Base-by-base conservation (phyloP, 2,329 filamentous ascomycete species). In the Aureobasidium zeae region DNA sequence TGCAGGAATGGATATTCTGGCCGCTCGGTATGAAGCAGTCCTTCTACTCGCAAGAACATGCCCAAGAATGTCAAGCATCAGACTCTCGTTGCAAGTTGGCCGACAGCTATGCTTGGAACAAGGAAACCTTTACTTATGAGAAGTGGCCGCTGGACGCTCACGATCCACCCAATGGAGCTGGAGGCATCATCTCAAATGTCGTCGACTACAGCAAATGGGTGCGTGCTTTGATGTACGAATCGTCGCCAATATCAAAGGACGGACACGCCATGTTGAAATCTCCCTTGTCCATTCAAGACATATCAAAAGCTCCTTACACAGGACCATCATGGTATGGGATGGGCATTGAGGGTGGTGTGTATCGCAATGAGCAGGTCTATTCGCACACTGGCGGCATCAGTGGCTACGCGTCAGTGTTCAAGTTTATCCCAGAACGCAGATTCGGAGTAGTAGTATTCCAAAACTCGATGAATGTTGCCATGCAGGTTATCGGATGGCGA, bases 121-220 rank as follows among this genome's bases (percentile, higher is more conserved):
- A 52, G n/a, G 25, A 36, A n/a, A 49, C 44, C 5, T 9, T 37
- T 4, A 21, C 17, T 5, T 49, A 47, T 22, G 19, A 46, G 8
- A 20, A 25, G 11, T 46, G 50, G 20, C 25, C 48, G 3, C 46
- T 45, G 41, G 26, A 48, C 13, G 17, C 42, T 28, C 22, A 50
- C 5, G 49, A 52, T 13, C 49, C 49, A 5, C 10, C 46, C 3
- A 49, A 49, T 12, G 55, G 55, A 26, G 52, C 55, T 15, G 54
- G 53, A 10, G 52, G 52, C 9, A 48, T 55, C 41, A 49, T 75
- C 16, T 69, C 67, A 16, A 71, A 63, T 34, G 70, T 70, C 1
- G 41, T 61, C 6, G 73, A 76, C 56, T 76, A 73, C 52, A 54
- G 63, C 2, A 67, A 65, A 51, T 79, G 73, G 74, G 50, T 75